Evolutionary conservation across 2,329 filamentous ascomycete species (phyloP), one percentile per base, ranked within the genome.

Genomic region (Parasarocladium wereldwijsianum): DNA sequence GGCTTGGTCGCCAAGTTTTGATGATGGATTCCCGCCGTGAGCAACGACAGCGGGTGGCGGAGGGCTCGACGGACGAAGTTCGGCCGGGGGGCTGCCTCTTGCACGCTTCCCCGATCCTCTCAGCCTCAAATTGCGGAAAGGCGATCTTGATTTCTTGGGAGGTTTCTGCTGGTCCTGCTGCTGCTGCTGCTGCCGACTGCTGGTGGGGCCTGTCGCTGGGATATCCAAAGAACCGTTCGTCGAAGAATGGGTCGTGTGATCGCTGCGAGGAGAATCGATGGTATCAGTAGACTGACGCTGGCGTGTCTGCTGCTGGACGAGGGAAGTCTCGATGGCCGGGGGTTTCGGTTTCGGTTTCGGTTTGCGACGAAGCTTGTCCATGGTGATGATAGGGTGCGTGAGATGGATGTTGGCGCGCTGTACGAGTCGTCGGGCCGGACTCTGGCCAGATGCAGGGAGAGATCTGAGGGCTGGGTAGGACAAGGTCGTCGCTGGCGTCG

Each of bases 91-190:
- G 30, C 56, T 54, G 34, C 47, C 44, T 31, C 52, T 46, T 12
- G 58, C 58, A 42, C 63, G 59, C 47, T 66, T 66, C 32, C 55
- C 49, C 15, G 58, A 52, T 32, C 53, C 48, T 32, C 57, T 55
- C 31, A 65, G 50, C 30, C 59, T 54, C 34, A 66, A 50, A 36
- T 50, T 52, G 23, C 57, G 55, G 29, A 66, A 62, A 23, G 61
- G 46, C 12, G 54, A 50, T 24, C n/a, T n/a, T n/a, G n/a, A n/a
- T 49, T 51, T 14, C 33, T 51, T 52, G 21, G 36, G 34, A 16
- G 44, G 37, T 16, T 32, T 6, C 8, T 22, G 24, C n/a, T 24
- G 24, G 32, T 11, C 4, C 21, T 25, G 24, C 25, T 37, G 19
- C 17, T 37, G 11, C 23, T 22, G 10, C 17, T 14, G n/a, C n/a